Evolutionary conservation across 2,329 filamentous ascomycete species (phyloP), one percentile per base, ranked within the genome.

Genomic region (Nigrospora sphaerica): DNA sequence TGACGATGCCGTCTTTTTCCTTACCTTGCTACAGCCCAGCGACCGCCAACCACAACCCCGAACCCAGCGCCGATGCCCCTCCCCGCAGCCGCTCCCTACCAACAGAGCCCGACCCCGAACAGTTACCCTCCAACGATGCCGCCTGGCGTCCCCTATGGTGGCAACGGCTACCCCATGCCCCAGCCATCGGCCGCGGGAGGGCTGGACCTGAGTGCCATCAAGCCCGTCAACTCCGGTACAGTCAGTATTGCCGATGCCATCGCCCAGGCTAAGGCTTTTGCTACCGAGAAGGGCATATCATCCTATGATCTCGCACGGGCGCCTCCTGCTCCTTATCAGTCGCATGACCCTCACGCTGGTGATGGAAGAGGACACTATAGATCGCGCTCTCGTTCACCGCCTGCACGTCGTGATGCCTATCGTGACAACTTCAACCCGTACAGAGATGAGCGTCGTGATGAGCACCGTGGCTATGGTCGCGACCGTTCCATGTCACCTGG

Each of bases 181-280:
- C 82, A 83, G 54, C 86, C 87, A 3, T 80, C 84, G 6, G 77
- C 77, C 46, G 86, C 85, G 49, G 88, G 88, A 43, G 90, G 80
- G 56, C 73, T 95, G 52, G 88, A 95, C 61, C 68, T 95, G 44
- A 91, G 85, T 66, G 77, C 80, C 46, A 88, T 93, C 61, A 86
- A 86, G 58, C 88, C 89, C 5, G 78, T 85, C 46, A 88, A 78
- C 62, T 87, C 86, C 31, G 89, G 89, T 48, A 88, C 85, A 17
- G 84, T 95, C 56, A 92, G 84, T 65, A 84, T 95, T 53, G 80
- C 85, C 48, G 88, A 95, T 63, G 86, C 88, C 42, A 84, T 95
- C 57, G 87, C 89, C 35, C 88, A 90, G 63, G 89, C 88, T 40
- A 86, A 87, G 62, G 86, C 84, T 37, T 88, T 87, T 64, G 88